Evolutionary conservation across 768 basidiomycete genomes (phyloP), one percentile per base, ranked within the genome.

Genomic region (Kwoniella heveanensis): DNA sequence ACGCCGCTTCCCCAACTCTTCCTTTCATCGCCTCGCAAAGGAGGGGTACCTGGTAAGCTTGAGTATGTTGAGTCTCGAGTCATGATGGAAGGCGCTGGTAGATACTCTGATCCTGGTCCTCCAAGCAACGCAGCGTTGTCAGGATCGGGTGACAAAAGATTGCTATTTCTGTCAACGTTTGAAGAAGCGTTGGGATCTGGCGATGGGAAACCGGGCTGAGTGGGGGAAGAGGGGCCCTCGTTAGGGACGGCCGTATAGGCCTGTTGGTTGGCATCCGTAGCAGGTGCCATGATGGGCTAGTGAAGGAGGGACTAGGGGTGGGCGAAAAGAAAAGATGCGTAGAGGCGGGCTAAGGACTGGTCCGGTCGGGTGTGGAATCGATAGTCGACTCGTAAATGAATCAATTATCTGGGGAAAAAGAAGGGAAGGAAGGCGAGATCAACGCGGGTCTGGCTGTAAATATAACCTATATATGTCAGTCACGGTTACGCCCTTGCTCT

Each of bases 11-110:
- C 69, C 75, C 72, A 77, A 37, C 63, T 66, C 32, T 60, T 29
- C 9, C 74, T 56, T 26, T 65, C 62, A 54, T 66, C 68, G 8
- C 64, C 65, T 55, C 61, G 55, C 25, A 68, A 30, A 7, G 61
- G 51, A 8, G 72, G 69, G 24, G 69, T 73, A 6, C 74, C 74
- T 2, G 69, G 67, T 15, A 73, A 46, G 26, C 57, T 60, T 2
- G 50, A 46, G 47, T 67, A 64, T 3, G 71, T 73, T 30, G 72
- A 73, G 44, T 76, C 70, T 21, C 74, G 46, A 27, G 70, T 73
- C 29, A 76, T 68, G 51, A 76, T 67, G 8, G 70, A 71, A 8
- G 74, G 74, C 36, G 74, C 74, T 5, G 74, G 74, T 27, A 66
- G 32, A 52, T 65, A 55, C 26, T 66, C 60, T 29, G 65, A 67